Base-by-base conservation (phyloP, 176 grass and related monocot genomes). In the Alloteropsis semialata region DNA sequence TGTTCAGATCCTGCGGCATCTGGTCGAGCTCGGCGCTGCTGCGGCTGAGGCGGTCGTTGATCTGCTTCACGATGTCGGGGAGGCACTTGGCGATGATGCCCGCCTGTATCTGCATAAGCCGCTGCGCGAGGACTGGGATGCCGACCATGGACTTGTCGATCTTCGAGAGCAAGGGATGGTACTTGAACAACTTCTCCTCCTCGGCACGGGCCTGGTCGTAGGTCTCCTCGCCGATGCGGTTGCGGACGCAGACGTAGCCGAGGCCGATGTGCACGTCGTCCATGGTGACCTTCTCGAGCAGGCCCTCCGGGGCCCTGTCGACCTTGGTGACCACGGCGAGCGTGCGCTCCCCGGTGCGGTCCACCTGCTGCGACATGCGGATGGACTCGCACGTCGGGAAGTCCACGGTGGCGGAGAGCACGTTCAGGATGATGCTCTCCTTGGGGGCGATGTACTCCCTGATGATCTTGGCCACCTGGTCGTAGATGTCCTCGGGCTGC, bases 321-420 rank as follows among this genome's bases (percentile, higher is more conserved):
- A 41, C 83, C 44, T 92, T 92, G 21, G 93, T 95, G 38, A 95
- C 93, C 12, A 95, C 90, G 0, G 90, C 93, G 0, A 95, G 84
- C 10, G 93, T 95, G 42, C 93, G 76, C 78, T 92, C 84, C 0
- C 93, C 90, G 2, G 81, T 82, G 53, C 65, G 72, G 77, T 94
- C 93, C 25, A 92, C 93, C 38, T 82, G 77, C 85, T 90, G 93
- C 3, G 90, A 95, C 93, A 95, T 92, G 32, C 82, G 45, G 79
- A 95, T 90, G 17, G 90, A 92, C 78, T 92, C 87, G 74, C 93
- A 92, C 17, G 93, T 95, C 0, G 93, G 85, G 61, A 95, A 95
- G 82, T 92, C 93, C 0, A 95, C 90, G 0, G 81, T 83, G 8
- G 93, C 87, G 0, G 90, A 84, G 10, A 95, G 81, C n/a, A 95